Evolutionary conservation across 1,284 basidiomycete species (phyloP).

Genomic region (Phellinidium pouzarii): DNA sequence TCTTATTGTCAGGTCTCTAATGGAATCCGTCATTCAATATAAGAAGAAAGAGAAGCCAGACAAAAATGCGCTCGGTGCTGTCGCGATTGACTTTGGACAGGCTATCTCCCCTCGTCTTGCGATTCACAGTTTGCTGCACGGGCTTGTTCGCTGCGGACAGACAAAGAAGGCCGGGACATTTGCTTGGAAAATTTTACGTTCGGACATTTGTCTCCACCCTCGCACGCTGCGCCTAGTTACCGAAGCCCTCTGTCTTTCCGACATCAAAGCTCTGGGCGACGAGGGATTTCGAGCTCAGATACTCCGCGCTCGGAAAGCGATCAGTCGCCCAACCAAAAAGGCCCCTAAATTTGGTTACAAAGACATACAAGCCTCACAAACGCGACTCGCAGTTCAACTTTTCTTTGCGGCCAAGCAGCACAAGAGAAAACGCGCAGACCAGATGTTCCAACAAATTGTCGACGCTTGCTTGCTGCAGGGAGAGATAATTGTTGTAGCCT

Average conservation of each 20-base stretch:
- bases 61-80: neutral
- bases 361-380: slow-evolving; percentile 31
- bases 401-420: slow-evolving; percentile 47
- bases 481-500: slow-evolving; percentile 63
- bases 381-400: slow-evolving; percentile 46
- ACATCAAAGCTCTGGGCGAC: slow-evolving; percentile 1
- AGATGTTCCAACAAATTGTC: slow-evolving; percentile 56
- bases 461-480: slow-evolving; percentile 63
- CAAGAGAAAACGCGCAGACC: slow-evolving; percentile 45
- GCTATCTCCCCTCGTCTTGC: slow-evolving; percentile 50
- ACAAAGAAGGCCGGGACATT: slow-evolving; percentile 42
- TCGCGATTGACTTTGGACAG: slow-evolving; percentile 40
- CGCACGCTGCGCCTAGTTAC: slow-evolving; percentile 5
- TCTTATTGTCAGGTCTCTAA: slow-evolving; percentile 15
- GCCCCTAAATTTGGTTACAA: slow-evolving; percentile 23
- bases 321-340: slow-evolving; percentile 7
- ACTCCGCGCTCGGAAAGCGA: slow-evolving; percentile 8
- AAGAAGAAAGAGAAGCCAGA: neutral
- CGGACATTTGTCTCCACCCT: slow-evolving; percentile 41
- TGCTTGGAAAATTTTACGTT: slow-evolving; percentile 44
- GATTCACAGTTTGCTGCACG: slow-evolving; percentile 57
- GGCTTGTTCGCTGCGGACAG: slow-evolving; percentile 46
- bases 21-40: slow-evolving; percentile 1
- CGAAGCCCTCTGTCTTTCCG: neutral
- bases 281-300: slow-evolving; percentile 1